Base-by-base conservation (phyloP, 441 rosid species). In the Pelargonium australe region DNA sequence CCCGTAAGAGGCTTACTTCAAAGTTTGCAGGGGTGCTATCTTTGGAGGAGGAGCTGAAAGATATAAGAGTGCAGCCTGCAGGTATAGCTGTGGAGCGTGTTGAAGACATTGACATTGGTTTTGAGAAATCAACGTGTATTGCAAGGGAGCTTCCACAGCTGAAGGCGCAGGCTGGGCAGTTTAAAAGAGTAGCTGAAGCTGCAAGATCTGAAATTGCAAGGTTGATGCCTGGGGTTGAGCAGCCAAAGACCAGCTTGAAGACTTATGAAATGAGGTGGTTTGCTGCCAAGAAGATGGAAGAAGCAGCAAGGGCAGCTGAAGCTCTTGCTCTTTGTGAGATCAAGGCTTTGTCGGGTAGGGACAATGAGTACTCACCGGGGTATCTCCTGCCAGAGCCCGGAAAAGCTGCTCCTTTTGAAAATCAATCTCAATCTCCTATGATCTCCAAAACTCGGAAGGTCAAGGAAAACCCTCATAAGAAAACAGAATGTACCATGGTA, bases 271-370 rank as follows among this genome's bases (percentile, higher is more conserved):
- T 93, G 93, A 91, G 90, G 77, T 73, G 86, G 79, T 67, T 85
- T 69, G 98, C 98, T n/a, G 97, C 96, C 45, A 89, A 83, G 61
- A 93, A 91, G 82, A 88, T 91, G 98, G 97, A 91, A 80, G 98
- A 86, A 84, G 98, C 98, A 69, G 98, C 98, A 3, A 84, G 77
- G 76, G 97, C 98, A 19, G 89, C 95, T 1, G 97, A 93, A 83
- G 95, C 93, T 28, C 86, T 93, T 19, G 98, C 98, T 5, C 63
- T 89, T 8, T 89, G 88, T 1, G 98, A 91, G 73, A 84, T 89
- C 61, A 78, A 84, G 68, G 82, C 79, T 67, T 64, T 89, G 40
- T 85, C 95, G 9, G 66, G 79, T 12, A 37, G 66, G 8, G 75
- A 64, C 53, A 76, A 75, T 57, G 88, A 82, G 10, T 80, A 64